Evolutionary conservation across 208 protist species (phyloP), one percentile per base, ranked within the genome.

Genomic region (Endotrypanum monterogeii): DNA sequence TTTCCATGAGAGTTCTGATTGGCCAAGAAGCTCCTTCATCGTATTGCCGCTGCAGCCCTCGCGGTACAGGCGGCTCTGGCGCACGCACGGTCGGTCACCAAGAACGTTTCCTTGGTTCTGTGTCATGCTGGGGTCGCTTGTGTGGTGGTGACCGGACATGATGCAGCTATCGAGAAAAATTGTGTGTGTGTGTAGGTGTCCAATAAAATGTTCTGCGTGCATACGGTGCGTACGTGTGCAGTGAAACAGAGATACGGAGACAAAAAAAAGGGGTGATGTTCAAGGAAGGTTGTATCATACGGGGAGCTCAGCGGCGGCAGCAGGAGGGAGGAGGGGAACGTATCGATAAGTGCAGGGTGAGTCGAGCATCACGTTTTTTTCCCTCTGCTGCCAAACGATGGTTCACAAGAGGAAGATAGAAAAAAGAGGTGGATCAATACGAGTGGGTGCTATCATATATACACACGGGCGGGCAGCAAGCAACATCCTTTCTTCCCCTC

Each of bases 91-190:
- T n/a, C 92, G 86, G 67, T 93, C 86, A 54, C 92, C 92, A 39
- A 97, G 82, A 35, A 92, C 66, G 88, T 97, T 97, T 70, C 89
- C 90, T 78, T 94, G 89, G 67, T 97, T 97, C 76, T 95, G 89
- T 16, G 92, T 94, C 48, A 92, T 78, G 63, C 70, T 78, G 3
- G 87, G 85, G 70, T 89, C 87, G 18, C 65, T 84, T 37, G 84
- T 65, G 80, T 94, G 89, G 14, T 67, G 70, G 78, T 96, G 89
- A 39, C 92, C 92, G 25, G 74, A 79, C 85, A 90, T 91, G 48
- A 41, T 78, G 61, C 37, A 23, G 37, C n/a, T 67, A 41, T 32
- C 6, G 14, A 23, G 39, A 50, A 50, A 32, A 23, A 32, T 57
- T 57, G 9, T 57, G 54, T 57, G 32, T 51, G 20, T 48, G 61